Base-by-base conservation (phyloP, 1,139 yeast species). In the Candida sojae region DNA sequence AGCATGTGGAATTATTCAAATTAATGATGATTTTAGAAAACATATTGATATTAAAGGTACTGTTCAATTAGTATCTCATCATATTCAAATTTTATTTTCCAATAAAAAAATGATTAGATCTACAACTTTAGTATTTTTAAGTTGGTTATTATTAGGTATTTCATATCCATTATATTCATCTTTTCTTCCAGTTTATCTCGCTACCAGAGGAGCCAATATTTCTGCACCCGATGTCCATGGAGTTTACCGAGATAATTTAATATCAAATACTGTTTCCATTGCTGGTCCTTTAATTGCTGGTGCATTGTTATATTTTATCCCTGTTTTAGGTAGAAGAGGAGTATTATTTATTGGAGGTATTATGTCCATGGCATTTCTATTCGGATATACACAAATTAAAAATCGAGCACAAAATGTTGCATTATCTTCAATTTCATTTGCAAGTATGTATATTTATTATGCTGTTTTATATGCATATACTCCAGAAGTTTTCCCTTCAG, bases 281-380 rank as follows among this genome's bases (percentile, higher is more conserved):
- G 75, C 77, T 47, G 88, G 88, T 8, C 87, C 88, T 6, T 54
- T 80, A 12, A 62, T 82, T 41, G 87, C 81, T 5, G 84, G 80
- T 42, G 65, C 62, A 5, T 49, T 77, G 42, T 66, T 77, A 48
- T 54, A 49, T 30, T 64, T 68, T 43, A 59, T 79, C 50, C 84
- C 82, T 2, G 57, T 57, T 21, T 53, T 80, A 33, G 87, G 87
- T 7, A 69, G 86, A 55, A 69, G 82, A 54, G 86, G 85, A 5
- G 72, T 83, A 3, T 67, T 83, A 74, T 69, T 69, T 12, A 64
- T 82, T 48, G 85, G 86, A 13, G 83, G 83, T 0, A 12, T 82
- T 9, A 51, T 71, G 4, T 65, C 80, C 13, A 81, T 82, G 82
- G 80, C 77, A 2, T 72, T 81, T 49, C 63, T 83, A 52, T 81